These are phyloP conservation scores for Linnemannia hyalina DNA, from an alignment of 192 early-diverging fungal species.

Conservation along the genomic window DNA sequence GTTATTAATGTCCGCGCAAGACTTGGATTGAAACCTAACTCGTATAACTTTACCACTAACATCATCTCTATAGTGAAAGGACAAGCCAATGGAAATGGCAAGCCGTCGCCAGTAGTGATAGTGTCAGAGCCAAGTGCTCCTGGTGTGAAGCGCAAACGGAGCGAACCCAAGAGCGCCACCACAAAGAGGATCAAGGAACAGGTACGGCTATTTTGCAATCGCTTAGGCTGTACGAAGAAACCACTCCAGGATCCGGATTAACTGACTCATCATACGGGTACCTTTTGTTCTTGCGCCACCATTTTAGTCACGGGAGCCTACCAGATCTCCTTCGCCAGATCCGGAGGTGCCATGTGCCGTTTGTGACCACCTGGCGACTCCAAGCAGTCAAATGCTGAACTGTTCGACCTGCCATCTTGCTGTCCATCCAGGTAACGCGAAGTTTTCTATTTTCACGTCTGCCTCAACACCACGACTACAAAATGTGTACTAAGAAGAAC, in stretches of 20 bases:
- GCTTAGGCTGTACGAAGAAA: neutral
- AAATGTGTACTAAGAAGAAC: neutral
- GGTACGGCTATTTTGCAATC: slow-evolving; percentile 2
- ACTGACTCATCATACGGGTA: neutral
- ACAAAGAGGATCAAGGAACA: slow-evolving; percentile 48
- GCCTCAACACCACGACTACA: no score
- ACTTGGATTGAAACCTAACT: neutral
- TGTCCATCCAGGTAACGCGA: slow-evolving; percentile 61
- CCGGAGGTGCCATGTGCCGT: slow-evolving; percentile 60
- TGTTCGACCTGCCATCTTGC: slow-evolving; percentile 62
- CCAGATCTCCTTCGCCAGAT: slow-evolving; percentile 48
- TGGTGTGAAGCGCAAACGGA: slow-evolving; percentile 37
- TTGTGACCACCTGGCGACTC: slow-evolving; percentile 38
- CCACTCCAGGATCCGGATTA: neutral
- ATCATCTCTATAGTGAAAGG: slow-evolving; percentile 11
- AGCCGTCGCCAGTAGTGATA: neutral
- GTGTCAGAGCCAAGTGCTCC: slow-evolving; percentile 7
- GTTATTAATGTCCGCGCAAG: neutral
- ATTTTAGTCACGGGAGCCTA: slow-evolving; percentile 41
- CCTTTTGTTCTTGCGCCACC: neutral
- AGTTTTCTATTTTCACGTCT: neutral
- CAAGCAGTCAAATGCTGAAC: slow-evolving; percentile 46
- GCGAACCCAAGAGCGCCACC: slow-evolving; percentile 6
- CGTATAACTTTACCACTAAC: neutral
- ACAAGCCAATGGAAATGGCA: slow-evolving; percentile 15